Evolutionary conservation across 306 rosid species (phyloP).

Genomic region (Fagus sylvatica): DNA sequence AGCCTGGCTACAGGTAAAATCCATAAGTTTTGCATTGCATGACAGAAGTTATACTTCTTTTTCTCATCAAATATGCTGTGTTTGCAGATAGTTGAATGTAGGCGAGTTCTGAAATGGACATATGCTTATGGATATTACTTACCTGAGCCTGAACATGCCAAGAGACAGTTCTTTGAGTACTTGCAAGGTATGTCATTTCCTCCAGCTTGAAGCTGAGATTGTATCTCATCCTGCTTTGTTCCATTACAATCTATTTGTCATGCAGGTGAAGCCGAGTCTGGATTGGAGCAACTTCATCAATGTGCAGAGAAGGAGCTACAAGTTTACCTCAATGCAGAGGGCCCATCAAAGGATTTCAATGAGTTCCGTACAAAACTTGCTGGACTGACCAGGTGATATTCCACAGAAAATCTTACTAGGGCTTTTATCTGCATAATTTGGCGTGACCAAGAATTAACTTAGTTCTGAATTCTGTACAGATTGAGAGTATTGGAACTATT

Average conservation of each 20-base stretch:
- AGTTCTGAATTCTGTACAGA: not conserved
- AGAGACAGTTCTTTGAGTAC: constrained; percentile 73
- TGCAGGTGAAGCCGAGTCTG: constrained; percentile 77
- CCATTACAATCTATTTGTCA: not conserved
- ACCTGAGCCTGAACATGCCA: constrained; percentile 66
- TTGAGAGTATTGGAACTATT: not conserved
- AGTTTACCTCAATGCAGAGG: constrained; percentile 57
- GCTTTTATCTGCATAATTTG: not conserved
- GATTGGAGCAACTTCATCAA: constrained; percentile 79
- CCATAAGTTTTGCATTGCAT: constrained; percentile 2
- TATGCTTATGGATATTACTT: constrained; percentile 92
- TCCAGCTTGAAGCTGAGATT: constrained; percentile 1
- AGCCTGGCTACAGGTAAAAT: constrained; percentile 94
- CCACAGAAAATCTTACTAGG: too few relatives aligned
- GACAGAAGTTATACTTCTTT: not conserved
- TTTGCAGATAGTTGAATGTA: constrained; percentile 88
- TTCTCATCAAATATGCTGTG: not conserved
- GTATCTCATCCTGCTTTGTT: not conserved
- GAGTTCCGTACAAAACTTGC: constrained; percentile 78
- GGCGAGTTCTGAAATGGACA: constrained; percentile 95
- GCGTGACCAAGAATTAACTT: not conserved
- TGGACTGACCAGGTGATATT: constrained; percentile 75
- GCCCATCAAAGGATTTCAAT: constrained; percentile 71
- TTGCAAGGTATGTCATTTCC: constrained; percentile 49
- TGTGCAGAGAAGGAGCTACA: constrained; percentile 79